Evolutionary conservation across 176 grass and related monocot genomes (phyloP), one percentile per base, ranked within the genome.

Genomic region (Canna indica): DNA sequence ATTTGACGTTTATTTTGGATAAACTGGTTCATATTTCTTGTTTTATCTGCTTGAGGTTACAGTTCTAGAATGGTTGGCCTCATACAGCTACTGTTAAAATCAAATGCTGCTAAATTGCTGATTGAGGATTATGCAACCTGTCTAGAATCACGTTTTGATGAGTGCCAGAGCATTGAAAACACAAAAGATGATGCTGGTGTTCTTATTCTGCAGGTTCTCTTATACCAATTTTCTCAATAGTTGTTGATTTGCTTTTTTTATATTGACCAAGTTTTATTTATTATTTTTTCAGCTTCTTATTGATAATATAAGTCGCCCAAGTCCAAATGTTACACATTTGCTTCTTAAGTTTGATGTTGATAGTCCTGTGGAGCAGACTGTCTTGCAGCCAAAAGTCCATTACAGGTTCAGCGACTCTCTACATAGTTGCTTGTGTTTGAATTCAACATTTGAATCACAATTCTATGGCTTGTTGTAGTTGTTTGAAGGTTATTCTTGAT

Each of bases 401-500:
- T 96, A 91, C 80, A 96, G 93, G 93, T 96, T 72, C 73, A 38
- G 59, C 80, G 29, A 28, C 41, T 17, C 29, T 65, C 28, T 46
- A 27, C 29, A 26, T 36, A 83, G 36, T 84, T 67, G 36, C 35
- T 71, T 71, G 48, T 64, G 24, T 81, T 65, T 75, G 39, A 57
- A 48, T 8, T 57, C 18, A 35, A 67, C 62, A 54, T 78, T 66
- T 53, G 77, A 56, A 9, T 61, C 6, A 41, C 34, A 31, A 10
- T 32, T 48, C 16, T 47, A n/a, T 8, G 25, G 68, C 26, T 70
- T 50, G 8, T 18, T 87, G 39, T 54, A 97, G 88, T 81, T 97
- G 93, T 73, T 90, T 97, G 75, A 97, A 88, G 83, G 83, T 90
- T 80, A 90, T 90, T 67, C 86, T 97, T 87, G 93, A 97, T 72